These are phyloP conservation scores for Ceratocystis huliohia DNA, from an alignment of 2,329 filamentous ascomycete species.

Conservation along the genomic window DNA sequence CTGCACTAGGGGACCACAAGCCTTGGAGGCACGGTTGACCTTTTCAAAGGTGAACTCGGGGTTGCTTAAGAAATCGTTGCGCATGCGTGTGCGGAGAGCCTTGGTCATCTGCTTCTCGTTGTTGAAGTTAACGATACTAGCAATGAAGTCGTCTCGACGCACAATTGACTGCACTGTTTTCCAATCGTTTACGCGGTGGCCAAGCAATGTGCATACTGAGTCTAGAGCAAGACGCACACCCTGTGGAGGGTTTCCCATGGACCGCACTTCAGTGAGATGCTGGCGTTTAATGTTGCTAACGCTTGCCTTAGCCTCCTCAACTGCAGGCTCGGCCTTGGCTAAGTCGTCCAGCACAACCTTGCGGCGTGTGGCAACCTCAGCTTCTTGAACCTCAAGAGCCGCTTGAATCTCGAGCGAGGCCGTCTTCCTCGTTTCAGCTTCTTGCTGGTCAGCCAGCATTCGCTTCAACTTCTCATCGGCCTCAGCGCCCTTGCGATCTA, in stretches of 20 bases:
- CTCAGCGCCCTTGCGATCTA: slow-evolving; percentile 87
- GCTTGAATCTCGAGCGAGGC: slow-evolving; percentile 80
- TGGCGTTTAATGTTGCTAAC: slow-evolving; percentile 98
- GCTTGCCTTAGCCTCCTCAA: slow-evolving; percentile 83
- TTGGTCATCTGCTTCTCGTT: slow-evolving; percentile 93
- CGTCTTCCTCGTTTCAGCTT: slow-evolving; percentile 82
- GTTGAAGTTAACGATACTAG: slow-evolving; percentile 93
- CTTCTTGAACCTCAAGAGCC: slow-evolving; percentile 77
- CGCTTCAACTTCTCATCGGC: slow-evolving; percentile 94
- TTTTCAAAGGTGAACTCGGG: slow-evolving; percentile 93
- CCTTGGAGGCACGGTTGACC: slow-evolving; percentile 91
- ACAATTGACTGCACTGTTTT: slow-evolving; percentile 81
- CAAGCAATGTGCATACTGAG: slow-evolving; percentile 89
- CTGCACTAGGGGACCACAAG: slow-evolving; percentile 89
- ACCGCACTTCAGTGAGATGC: slow-evolving; percentile 92
- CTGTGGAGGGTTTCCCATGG: slow-evolving; percentile 83
- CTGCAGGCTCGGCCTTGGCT: slow-evolving; percentile 82
- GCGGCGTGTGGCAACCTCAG: slow-evolving; percentile 68
- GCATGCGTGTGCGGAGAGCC: slow-evolving; percentile 71
- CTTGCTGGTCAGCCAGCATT: slow-evolving; percentile 91
- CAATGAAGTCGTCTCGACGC: slow-evolving; percentile 89
- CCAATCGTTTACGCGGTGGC: slow-evolving; percentile 83
- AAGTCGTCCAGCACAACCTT: slow-evolving; percentile 80
- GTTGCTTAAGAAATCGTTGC: slow-evolving; percentile 79
- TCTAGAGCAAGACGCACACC: slow-evolving; percentile 88